phyloP scores from a whole-genome alignment of 225 moss, liverwort and hornwort genomes.

The Ulota crispa region DNA sequence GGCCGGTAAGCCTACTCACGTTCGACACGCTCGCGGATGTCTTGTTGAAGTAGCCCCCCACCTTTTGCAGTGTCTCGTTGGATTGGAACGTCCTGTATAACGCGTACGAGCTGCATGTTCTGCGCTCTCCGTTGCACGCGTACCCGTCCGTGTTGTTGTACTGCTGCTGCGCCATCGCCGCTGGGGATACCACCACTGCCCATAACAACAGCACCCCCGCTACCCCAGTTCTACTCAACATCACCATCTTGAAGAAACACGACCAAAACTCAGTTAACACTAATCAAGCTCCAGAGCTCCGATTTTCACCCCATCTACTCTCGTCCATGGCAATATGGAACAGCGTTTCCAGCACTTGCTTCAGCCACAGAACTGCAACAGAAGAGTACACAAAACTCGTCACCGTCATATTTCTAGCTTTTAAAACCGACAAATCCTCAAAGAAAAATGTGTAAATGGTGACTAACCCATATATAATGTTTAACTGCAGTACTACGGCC shows the following conservation, averaged over 20 bases:
- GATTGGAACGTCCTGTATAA: constrained; percentile 43
- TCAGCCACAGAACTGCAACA: constrained; percentile 19
- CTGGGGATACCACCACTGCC: neutral
- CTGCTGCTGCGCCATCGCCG: constrained; percentile 42
- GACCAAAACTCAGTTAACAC: too few species aligned
- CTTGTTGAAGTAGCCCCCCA: constrained; percentile 48
- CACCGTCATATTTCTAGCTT: neutral
- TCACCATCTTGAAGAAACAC: constrained; percentile 6
- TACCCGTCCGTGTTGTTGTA: constrained; percentile 57
- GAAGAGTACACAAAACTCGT: neutral
- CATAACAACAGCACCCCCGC: constrained; percentile 1
- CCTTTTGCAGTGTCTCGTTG: constrained; percentile 25
- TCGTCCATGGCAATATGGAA: neutral
- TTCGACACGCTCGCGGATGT: constrained; percentile 28
- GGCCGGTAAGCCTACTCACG: constrained; percentile 26
- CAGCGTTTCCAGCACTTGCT: neutral
- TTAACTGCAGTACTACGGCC: neutral
- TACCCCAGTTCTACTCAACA: neutral
- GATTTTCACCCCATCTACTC: neutral
- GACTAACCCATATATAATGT: neutral
- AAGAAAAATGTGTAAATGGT: neutral
- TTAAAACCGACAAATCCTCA: neutral
- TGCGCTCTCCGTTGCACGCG: constrained; percentile 23
- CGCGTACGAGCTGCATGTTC: constrained; percentile 42
- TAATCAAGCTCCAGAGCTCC: neutral